Conservation (phyloP, 225 moss, liverwort and hornwort species). For the Sphagnum contortum region DNA sequence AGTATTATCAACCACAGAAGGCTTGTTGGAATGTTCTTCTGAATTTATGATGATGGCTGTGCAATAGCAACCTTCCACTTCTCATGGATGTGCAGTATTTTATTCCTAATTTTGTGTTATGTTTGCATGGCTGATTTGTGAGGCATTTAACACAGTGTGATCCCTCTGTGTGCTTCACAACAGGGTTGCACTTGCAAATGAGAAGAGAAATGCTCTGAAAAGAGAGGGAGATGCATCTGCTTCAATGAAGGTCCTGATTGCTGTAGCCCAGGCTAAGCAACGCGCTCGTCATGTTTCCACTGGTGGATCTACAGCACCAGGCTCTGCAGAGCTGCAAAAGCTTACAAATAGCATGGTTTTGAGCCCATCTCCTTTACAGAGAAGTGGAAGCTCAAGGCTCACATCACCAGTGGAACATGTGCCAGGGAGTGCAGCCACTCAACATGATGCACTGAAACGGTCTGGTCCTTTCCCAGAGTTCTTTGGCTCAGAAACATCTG, state of each 20-base stretch:
- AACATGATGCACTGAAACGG: conserved; percentile 33
- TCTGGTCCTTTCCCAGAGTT: conserved; percentile 19
- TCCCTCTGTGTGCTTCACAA: neutral
- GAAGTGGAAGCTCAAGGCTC: conserved; percentile 62
- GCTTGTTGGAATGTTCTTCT: too few species aligned
- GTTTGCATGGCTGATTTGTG: too few species aligned
- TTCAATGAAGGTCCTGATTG: conserved; percentile 97
- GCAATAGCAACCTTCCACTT: too few species aligned
- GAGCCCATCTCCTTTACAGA: conserved; percentile 81
- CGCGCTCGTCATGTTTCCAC: conserved; percentile 60
- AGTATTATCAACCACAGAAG: too few species aligned
- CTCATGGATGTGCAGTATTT: too few species aligned
- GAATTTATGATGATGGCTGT: too few species aligned
- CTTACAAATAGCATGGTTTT: conserved; percentile 42
- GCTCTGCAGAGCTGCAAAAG: conserved; percentile 51
- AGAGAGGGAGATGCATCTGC: conserved; percentile 71
- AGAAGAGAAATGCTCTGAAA: conserved; percentile 81
- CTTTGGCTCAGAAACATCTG: conserved; percentile 6
- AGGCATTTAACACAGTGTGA: too few species aligned
- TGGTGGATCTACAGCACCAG: conserved; percentile 33
- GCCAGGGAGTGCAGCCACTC: conserved; percentile 17
- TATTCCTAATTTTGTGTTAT: too few species aligned
- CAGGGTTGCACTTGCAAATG: conserved; percentile 94
- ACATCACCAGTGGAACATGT: conserved; percentile 55
- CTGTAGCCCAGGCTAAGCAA: conserved; percentile 91